Percentiles rank a stretch among this genome's conserved stretches.
Evolutionary conservation across 805 yeast species (phyloP).

Genomic region (Cyberlindnera japonica): DNA sequence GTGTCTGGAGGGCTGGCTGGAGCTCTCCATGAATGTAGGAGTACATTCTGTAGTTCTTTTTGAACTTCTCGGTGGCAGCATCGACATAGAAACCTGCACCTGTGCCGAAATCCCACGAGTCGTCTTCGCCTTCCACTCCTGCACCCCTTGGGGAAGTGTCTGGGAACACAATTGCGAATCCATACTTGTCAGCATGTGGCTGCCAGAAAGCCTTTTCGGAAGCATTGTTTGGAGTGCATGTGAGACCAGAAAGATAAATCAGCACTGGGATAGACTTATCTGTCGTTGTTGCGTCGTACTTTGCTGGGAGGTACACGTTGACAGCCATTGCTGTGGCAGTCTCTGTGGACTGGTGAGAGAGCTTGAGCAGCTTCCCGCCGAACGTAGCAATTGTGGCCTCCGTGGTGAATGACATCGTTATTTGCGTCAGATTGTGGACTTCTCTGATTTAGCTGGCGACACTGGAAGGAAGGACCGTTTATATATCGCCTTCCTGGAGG

Average conservation of each 20-base stretch:
- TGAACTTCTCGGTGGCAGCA: conserved; percentile 73
- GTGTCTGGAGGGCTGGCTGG: conserved; percentile 38
- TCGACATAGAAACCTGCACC: conserved; percentile 95
- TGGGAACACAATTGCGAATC: conserved; percentile 88
- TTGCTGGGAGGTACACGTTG: conserved; percentile 75
- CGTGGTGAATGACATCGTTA: conserved; percentile 21
- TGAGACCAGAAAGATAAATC: conserved; percentile 80
- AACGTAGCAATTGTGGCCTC: conserved; percentile 40
- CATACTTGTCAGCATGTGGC: conserved; percentile 72
- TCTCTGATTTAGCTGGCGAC: neutral
- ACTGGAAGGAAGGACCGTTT: no score
- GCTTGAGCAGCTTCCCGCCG: conserved; percentile 73
- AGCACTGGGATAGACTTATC: conserved; percentile 60
- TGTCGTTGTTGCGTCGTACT: conserved; percentile 29
- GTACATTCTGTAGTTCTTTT: conserved; percentile 78
- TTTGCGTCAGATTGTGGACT: neutral
- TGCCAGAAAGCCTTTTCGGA: conserved; percentile 90
- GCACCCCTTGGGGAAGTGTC: conserved; percentile 96
- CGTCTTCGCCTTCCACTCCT: conserved; percentile 72
- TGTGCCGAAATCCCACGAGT: conserved; percentile 84
- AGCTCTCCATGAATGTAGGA: conserved; percentile 76
- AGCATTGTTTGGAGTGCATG: conserved; percentile 92
- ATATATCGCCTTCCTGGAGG: no score
- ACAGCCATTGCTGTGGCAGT: conserved; percentile 77
- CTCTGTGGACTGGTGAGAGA: conserved; percentile 64